These are phyloP conservation scores for Plasmodium fragile DNA, from an alignment of 169 alveolate genomes.

Conservation along the genomic window DNA sequence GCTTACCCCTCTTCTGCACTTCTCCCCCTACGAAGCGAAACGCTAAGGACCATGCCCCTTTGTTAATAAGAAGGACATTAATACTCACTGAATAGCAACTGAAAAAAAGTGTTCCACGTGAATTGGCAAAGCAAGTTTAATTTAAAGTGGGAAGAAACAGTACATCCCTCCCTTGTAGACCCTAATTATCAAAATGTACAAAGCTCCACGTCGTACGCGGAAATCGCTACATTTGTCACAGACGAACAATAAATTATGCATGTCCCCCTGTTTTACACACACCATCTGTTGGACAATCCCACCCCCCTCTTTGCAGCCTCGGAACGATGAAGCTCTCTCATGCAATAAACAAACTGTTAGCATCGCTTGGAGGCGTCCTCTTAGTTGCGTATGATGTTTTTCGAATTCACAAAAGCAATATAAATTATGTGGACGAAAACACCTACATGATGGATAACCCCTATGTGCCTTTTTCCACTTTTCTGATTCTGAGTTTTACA, in stretches of 20 bases:
- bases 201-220: not conserved
- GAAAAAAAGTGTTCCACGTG: not conserved
- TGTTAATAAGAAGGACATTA: not conserved
- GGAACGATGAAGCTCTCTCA: constrained; percentile 30
- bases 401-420: not conserved
- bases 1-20: not conserved
- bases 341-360: constrained; percentile 26
- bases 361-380: constrained; percentile 49
- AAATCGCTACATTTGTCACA: not conserved
- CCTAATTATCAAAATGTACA: not conserved
- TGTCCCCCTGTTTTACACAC: not conserved
- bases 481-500: constrained; percentile 20
- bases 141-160: not conserved
- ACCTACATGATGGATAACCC: constrained; percentile 13
- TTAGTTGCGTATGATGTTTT: constrained; percentile 21
- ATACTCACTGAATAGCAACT: not conserved
- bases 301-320: not conserved
- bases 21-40: not conserved
- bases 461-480: constrained; percentile 27
- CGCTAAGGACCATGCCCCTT: not conserved
- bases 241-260: not conserved
- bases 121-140: not conserved
- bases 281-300: not conserved
- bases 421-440: not conserved
- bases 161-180: not conserved